These are phyloP conservation scores for Physcomitrellopsis africana DNA, from an alignment of 225 moss, liverwort and hornwort species.

Conservation along the genomic window DNA sequence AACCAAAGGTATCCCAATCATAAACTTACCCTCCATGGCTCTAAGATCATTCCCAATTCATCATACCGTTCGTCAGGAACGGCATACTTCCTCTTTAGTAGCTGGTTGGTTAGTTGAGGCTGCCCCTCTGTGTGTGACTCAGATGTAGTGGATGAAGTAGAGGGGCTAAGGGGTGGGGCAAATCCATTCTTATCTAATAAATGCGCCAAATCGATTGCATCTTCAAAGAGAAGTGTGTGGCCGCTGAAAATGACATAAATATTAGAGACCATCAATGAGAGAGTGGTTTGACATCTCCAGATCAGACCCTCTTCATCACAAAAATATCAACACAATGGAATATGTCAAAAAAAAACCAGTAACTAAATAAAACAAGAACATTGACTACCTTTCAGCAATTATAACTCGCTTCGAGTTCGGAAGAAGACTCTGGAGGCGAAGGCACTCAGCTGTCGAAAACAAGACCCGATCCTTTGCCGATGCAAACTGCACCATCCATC, in stretches of 20 bases:
- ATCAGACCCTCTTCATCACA: neutral
- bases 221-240: slow-evolving; percentile 80
- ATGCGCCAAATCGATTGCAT: slow-evolving; percentile 56
- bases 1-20: neutral
- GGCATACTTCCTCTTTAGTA: slow-evolving; percentile 52
- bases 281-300: neutral
- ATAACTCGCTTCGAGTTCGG: slow-evolving; percentile 78
- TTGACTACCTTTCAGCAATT: slow-evolving; percentile 74
- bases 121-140: slow-evolving; percentile 19
- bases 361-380: neutral
- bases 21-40: slow-evolving; percentile 80
- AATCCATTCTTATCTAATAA: slow-evolving; percentile 72
- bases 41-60: slow-evolving; percentile 82
- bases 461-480: slow-evolving; percentile 81
- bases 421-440: slow-evolving; percentile 71
- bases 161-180: slow-evolving; percentile 36
- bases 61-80: slow-evolving; percentile 79
- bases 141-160: slow-evolving; percentile 10
- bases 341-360: neutral
- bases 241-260: slow-evolving; percentile 53
- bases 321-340: neutral
- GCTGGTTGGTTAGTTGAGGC: slow-evolving; percentile 5
- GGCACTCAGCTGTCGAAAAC: slow-evolving; percentile 65
- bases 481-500: slow-evolving; percentile 53
- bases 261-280: neutral